phyloP scores from a whole-genome alignment of 192 early-diverging fungal species.

The Coemansia sp. region DNA sequence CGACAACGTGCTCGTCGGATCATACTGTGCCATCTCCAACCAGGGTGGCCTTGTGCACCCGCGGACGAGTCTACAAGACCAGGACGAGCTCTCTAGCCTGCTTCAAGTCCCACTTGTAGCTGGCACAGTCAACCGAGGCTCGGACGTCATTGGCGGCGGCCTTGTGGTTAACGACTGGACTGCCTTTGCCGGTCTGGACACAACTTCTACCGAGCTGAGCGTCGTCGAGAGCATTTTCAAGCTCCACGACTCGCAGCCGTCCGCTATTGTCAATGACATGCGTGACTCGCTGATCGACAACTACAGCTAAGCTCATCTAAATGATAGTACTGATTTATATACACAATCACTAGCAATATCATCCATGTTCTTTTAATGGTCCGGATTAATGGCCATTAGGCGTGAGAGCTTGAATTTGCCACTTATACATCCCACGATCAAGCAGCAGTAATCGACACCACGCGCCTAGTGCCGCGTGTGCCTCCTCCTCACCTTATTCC shows the following conservation, averaged over 20 bases:
- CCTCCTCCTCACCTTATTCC: background rate
- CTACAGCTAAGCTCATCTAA: slow-evolving; percentile 57
- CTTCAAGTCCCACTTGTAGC: slow-evolving; percentile 97
- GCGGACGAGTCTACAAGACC: slow-evolving; percentile 91
- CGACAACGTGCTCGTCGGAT: slow-evolving; percentile 94
- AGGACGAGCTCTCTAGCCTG: slow-evolving; percentile 96
- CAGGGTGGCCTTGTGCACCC: slow-evolving; percentile 98
- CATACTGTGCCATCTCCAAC: slow-evolving; percentile 94
- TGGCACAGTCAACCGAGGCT: slow-evolving; percentile 98
- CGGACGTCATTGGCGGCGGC: slow-evolving; percentile 94
- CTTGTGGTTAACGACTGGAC: slow-evolving; percentile 98
- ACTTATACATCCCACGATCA: background rate
- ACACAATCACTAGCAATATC: background rate
- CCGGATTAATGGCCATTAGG: background rate
- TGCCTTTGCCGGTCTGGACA: slow-evolving; percentile 96
- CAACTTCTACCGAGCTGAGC: slow-evolving; percentile 92
- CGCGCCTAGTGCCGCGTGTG: background rate
- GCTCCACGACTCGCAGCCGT: slow-evolving; percentile 87
- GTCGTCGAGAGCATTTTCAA: slow-evolving; percentile 99
- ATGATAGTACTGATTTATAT: background rate
- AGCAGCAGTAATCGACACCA: background rate
- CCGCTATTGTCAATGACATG: slow-evolving; percentile 90
- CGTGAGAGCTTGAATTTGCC: background rate
- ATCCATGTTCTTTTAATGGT: background rate
- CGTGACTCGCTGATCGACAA: slow-evolving; percentile 91